phyloP scores from a whole-genome alignment of 2,329 filamentous ascomycete genomes.

The Sclerotinia minor region DNA sequence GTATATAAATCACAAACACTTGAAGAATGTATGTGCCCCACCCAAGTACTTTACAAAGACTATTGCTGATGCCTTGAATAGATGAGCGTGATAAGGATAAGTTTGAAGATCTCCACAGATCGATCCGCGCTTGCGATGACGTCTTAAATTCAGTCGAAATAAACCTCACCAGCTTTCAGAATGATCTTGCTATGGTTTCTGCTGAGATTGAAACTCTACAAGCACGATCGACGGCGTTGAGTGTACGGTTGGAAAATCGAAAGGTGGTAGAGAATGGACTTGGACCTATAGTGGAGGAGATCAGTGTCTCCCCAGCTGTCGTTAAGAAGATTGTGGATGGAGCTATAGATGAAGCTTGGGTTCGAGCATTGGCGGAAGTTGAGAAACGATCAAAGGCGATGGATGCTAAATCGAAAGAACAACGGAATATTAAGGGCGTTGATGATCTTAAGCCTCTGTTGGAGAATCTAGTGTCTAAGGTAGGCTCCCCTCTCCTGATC shows the following conservation, averaged over 20 bases:
- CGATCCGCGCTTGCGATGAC: constrained; percentile 88
- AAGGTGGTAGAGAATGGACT: constrained; percentile 86
- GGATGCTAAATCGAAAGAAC: constrained; percentile 63
- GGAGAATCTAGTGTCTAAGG: constrained; percentile 79
- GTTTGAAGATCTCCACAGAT: constrained; percentile 87
- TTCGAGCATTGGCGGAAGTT: constrained; percentile 78
- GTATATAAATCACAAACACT: constrained; percentile 59
- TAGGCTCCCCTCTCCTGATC: constrained; percentile 41
- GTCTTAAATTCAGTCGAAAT: constrained; percentile 90
- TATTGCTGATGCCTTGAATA: constrained; percentile 39
- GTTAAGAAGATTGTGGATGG: constrained; percentile 87
- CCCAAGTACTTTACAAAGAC: background rate
- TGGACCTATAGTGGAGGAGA: constrained; percentile 85
- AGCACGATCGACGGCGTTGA: constrained; percentile 78
- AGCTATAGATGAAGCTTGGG: constrained; percentile 85
- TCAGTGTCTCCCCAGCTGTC: constrained; percentile 80
- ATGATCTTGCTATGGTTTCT: constrained; percentile 87
- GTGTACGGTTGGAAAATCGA: constrained; percentile 82
- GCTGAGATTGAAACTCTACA: constrained; percentile 94
- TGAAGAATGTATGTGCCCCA: constrained; percentile 66
- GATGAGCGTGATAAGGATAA: constrained; percentile 80
- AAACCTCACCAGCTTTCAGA: constrained; percentile 89
- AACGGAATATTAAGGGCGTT: constrained; percentile 69
- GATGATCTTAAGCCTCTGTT: constrained; percentile 83
- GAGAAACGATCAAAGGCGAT: constrained; percentile 75